Percentiles rank a stretch among this genome's conserved stretches.
These are phyloP conservation scores for Mycena sanguinolenta DNA, from an alignment of 768 basidiomycete genomes.

Conservation along the genomic window DNA sequence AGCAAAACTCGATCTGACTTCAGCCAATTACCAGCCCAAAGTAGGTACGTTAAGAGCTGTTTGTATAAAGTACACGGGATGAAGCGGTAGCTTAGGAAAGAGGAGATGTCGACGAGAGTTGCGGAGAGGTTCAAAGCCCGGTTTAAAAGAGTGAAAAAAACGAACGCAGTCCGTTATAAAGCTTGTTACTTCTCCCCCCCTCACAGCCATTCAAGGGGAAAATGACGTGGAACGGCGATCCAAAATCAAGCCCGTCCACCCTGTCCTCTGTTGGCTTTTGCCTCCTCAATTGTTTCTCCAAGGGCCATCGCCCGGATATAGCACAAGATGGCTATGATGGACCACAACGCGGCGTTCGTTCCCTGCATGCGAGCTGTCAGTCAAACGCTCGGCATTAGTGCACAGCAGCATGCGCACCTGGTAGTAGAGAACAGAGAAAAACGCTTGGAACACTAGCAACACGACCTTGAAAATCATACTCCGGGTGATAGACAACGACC, in stretches of 20 bases:
- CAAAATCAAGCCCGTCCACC: conserved; percentile 65
- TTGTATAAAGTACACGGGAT: conserved; percentile 30
- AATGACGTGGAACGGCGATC: conserved; percentile 32
- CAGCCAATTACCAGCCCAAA: neutral
- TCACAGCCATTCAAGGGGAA: conserved; percentile 22
- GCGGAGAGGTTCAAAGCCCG: conserved; percentile 12
- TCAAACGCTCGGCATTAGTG: neutral
- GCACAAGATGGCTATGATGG: conserved; percentile 75
- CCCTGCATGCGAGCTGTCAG: conserved; percentile 62
- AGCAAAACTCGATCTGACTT: conserved; percentile 15
- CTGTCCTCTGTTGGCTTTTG: conserved; percentile 73
- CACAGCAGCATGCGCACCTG: conserved; percentile 65
- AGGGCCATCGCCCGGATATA: conserved; percentile 75
- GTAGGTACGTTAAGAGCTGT: conserved; percentile 2
- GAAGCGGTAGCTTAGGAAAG: conserved; percentile 25
- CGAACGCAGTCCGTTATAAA: conserved; percentile 44
- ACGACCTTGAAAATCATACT: conserved; percentile 75
- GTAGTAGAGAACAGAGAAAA: conserved; percentile 78
- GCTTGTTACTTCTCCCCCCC: conserved; percentile 32
- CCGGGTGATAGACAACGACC: conserved; percentile 70
- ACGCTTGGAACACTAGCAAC: conserved; percentile 72
- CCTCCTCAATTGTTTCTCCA: conserved; percentile 79
- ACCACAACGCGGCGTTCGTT: conserved; percentile 86
- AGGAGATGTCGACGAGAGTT: conserved; percentile 5
- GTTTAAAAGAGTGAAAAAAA: conserved; percentile 40